Base-by-base conservation (phyloP, 2,329 filamentous ascomycete genomes). In the Cordyceps javanica region DNA sequence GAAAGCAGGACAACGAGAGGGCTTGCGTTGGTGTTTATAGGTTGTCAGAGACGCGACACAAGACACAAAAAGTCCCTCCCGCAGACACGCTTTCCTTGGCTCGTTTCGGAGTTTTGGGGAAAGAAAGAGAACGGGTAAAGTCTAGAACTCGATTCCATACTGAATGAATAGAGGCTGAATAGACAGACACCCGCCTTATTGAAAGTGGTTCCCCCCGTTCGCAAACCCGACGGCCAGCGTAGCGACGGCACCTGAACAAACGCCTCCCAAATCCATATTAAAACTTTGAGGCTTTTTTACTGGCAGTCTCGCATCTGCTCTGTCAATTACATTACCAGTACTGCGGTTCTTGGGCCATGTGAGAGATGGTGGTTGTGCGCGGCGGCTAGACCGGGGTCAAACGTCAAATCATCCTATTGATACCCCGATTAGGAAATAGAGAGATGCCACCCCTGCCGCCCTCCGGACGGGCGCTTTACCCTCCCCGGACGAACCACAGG, bases 381-480 rank as follows among this genome's bases (percentile, higher is more conserved):
- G 41, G 56, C 26, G 39, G 41, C 21, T 55, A 23, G 57, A 30
- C 36, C n/a, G n/a, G n/a, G n/a, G n/a, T n/a, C n/a, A 8, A 53
- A 32, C 32, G 38, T 19, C 28, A 44, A 44, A 51, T 30, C 28
- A 28, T 42, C 48, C 57, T 59, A 59, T 59, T 59, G 57, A 59
- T 32, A 51, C 57, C 57, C 57, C 19, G 38, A 59, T 59, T 54
- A 54, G 57, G 57, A 59, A 59, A 59, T 44, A 30, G 7, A 9
- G 25, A 32, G 23, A 26, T 25, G 53, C 41, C 53, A 8, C n/a
- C 21, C 13, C n/a, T 19, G 14, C 21, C n/a, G n/a, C n/a, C n/a
- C n/a, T n/a, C n/a, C n/a, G n/a, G 14, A 25, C 42, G 10, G 38
- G 30, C 30, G 38, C 25, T 25, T 16, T 9, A 21, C n/a, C 8